Percentiles rank a stretch among this genome's conserved stretches.
phyloP scores from a whole-genome alignment of 2,329 filamentous ascomycete species.

The Penicillium digitatum region DNA sequence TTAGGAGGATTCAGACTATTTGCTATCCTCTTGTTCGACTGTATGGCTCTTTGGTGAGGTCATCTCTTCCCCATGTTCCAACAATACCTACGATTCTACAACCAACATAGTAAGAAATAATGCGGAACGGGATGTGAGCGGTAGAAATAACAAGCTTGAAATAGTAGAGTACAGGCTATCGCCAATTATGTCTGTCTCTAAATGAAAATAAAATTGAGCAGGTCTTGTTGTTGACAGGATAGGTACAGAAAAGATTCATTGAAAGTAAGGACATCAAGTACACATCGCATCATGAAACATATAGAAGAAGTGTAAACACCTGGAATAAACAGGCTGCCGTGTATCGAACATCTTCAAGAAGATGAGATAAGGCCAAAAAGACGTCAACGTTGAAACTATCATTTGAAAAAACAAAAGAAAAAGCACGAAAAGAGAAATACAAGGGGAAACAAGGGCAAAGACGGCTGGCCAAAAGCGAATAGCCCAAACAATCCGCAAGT shows the following conservation, averaged over 20 bases:
- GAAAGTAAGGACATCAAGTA: conserved; percentile 16
- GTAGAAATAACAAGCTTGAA: not conserved
- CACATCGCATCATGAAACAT: conserved; percentile 17
- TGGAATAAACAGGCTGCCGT: not conserved
- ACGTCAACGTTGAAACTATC: conserved; percentile 2
- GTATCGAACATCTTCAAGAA: conserved; percentile 7
- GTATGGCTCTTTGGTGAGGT: too few species aligned
- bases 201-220: not conserved
- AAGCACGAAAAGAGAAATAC: conserved; percentile 21
- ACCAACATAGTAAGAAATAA: not conserved
- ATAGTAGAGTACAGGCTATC: conserved; percentile 12
- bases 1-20: not conserved
- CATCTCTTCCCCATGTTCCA: not conserved
- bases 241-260: conserved; percentile 20
- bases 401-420: conserved; percentile 13
- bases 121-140: not conserved
- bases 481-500: conserved; percentile 3
- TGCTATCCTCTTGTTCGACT: not conserved
- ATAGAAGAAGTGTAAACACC: conserved; percentile 15
- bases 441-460: conserved; percentile 6
- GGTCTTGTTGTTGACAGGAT: conserved; percentile 8
- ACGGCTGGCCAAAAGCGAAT: conserved; percentile 2
- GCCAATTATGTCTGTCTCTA: not conserved
- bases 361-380: conserved; percentile 7
- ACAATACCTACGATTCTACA: not conserved